Base-by-base conservation (phyloP, 1,139 yeast species). In the Nadsonia starkeyi-henricii region DNA sequence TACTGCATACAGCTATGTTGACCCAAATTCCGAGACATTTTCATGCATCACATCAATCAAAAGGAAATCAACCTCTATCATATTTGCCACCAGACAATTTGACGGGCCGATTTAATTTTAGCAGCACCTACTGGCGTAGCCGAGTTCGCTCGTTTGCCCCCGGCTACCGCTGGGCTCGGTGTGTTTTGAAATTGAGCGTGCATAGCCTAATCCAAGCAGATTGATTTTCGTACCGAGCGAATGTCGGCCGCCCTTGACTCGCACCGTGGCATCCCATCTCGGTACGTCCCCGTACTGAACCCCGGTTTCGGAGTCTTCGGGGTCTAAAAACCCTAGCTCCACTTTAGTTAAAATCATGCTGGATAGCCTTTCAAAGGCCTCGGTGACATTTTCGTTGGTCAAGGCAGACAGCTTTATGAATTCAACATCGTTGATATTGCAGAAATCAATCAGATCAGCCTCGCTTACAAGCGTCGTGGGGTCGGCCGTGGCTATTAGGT, bases 361-460 rank as follows among this genome's bases (percentile, higher is more conserved):
- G 0, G 71, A 63, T 20, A 72, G 50, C 33, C 61, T 68, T 52
- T 73, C 75, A 57, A 80, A 80, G 12, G 79, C 75, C 52, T 76
- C 79, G 53, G 75, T 77, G 17, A 80, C 78, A 20, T 81, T 79
- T 52, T 73, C 74, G 13, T 83, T 83, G 0, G 79, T 71, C 47
- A 75, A 64, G 1, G 85, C 81, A 20, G 82, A 69, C 5, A 69
- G 59, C 30, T 60, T 55, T 13, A 71, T 53, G 42, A 67, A 60
- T 39, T 70, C 68, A 19, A 71, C 58, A 39, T 62, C 60, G 2
- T 58, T 58, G 33, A 60, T 58, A 47, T 64, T 47, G 47, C 68
- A 61, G 51, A 68, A 62, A 46, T 61, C 59, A 37, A 58, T 54
- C 8, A 66, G 68, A 49, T 69, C 70, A 13, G 62, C 60, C 23